Evolutionary conservation across 2,329 filamentous ascomycete genomes (phyloP), one percentile per base, ranked within the genome.

Genomic region (Plectosphaerella plurivora): DNA sequence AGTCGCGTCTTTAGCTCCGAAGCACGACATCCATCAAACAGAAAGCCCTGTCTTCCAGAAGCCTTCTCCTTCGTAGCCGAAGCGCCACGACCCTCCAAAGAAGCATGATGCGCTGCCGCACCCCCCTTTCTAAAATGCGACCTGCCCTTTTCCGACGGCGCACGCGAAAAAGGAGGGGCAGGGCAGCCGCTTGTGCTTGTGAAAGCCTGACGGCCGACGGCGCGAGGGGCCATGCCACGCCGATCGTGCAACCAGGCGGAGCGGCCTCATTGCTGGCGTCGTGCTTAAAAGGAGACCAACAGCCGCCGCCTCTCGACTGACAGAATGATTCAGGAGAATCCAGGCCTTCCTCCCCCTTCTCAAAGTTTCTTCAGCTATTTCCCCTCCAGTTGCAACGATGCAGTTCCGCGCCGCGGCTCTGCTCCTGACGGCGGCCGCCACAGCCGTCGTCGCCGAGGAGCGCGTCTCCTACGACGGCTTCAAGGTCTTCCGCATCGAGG

Each of bases 401-500:
- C 56, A 52, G 55, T 49, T 44, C 39, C 45, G 53, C 36, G 46
- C 47, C 24, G 47, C 45, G 45, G 37, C 55, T 11, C 51, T 50
- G 47, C 28, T 54, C 37, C 22, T 56, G 42, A 14, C 51, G 20
- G 51, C 54, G 25, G 44, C 48, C 20, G 54, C 54, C 24, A 49
- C 54, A 8, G 54, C 54, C 18, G 54, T 54, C 41, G 47, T 52
- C n/a, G 42, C 55, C 25, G 55, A 51, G 10, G 46, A 53, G 47
- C 49, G 49, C 37, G 63, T 72, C 10, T 68, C 68, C 2, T 78
- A 77, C 53, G 64, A 71, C 50, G 73, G 74, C 12, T 73, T 71
- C 64, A 74, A 74, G 57, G 73, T 73, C 36, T 69, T 72, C 51
- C 72, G 73, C 10, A 60, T 76, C n/a, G 61, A 68, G 8, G 67